Evolutionary conservation across 2,329 filamentous ascomycete species (phyloP), one percentile per base, ranked within the genome.

Genomic region (Biscogniauxia marginata): DNA sequence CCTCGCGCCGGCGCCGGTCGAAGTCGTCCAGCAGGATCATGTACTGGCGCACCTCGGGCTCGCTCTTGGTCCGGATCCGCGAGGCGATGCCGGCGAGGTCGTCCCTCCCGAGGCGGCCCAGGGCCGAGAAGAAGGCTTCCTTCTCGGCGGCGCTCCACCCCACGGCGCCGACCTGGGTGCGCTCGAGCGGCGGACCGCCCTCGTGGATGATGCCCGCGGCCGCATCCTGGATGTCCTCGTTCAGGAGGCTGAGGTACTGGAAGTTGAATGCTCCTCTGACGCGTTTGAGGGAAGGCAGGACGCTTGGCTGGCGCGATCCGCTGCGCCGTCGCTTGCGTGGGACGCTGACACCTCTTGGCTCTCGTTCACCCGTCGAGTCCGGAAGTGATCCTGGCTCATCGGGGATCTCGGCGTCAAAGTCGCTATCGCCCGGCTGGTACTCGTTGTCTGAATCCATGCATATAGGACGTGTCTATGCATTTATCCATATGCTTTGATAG

Each of bases 101-200:
- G 63, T 85, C 81, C 51, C 76, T 81, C 0, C 91, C 91, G 2
- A 88, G 78, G 0, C 83, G 82, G 1, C 80, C 77, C 3, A 96
- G 71, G 0, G 84, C 81, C 13, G 82, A 76, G 69, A 91, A 96
- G 56, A 96, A 83, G 0, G 76, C 63, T 1, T 81, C 75, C 68
- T 96, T 96, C 67, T 97, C 93, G 1, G 75, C 64, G 0, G 80
- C 58, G 0, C 83, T 86, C 93, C 93, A 98, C 9, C 73, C 63
- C 0, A 86, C 85, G 22, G 84, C 78, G 20, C 91, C 92, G 50
- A 92, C 74, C 65, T 91, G 89, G 1, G 81, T 80, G 34, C 74
- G 50, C 49, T 70, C 56, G 55, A 79, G 67, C 16, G 25, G 25
- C 2, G 19, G 13, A 46, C 66, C 65, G 52, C 71, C 57, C 23